Conservation (phyloP, 768 basidiomycete species). For the Chalciporus pseudorubinellus region DNA sequence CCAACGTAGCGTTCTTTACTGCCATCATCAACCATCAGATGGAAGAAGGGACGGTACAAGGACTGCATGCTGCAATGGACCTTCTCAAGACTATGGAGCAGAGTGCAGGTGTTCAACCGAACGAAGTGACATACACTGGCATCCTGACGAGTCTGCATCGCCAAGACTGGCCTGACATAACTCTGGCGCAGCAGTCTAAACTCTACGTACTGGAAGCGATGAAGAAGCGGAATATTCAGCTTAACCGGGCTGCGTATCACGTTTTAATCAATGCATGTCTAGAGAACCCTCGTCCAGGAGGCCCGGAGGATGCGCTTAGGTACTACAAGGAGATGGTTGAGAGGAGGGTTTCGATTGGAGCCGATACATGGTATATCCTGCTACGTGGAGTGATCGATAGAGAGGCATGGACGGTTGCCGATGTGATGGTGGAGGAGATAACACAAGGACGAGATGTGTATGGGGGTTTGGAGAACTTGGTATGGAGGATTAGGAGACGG, state of each 20-base stretch:
- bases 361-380: slow-evolving; percentile 78
- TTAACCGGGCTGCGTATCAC: slow-evolving; percentile 72
- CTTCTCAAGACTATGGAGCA: slow-evolving; percentile 76
- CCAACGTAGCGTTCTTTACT: slow-evolving; percentile 75
- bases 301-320: slow-evolving; percentile 51
- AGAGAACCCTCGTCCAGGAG: slow-evolving; percentile 47
- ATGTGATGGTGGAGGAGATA: slow-evolving; percentile 63
- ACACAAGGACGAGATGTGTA: slow-evolving; percentile 43
- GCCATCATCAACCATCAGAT: slow-evolving; percentile 78
- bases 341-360: slow-evolving; percentile 44
- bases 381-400: slow-evolving; percentile 60
- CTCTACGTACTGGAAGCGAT: slow-evolving; percentile 56
- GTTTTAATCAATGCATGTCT: slow-evolving; percentile 70
- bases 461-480: slow-evolving; percentile 46
- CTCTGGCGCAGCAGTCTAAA: slow-evolving; percentile 45
- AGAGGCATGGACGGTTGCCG: slow-evolving; percentile 59
- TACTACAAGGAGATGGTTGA: slow-evolving; percentile 62
- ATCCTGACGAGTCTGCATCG: slow-evolving; percentile 73
- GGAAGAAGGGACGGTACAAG: slow-evolving; percentile 48
- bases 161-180: slow-evolving; percentile 46
- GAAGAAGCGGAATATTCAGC: slow-evolving; percentile 49
- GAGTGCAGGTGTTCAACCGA: slow-evolving; percentile 50
- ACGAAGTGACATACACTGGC: slow-evolving; percentile 81
- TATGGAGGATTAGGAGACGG: slow-evolving; percentile 46
- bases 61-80: slow-evolving; percentile 62